phyloP scores from a whole-genome alignment of 1,139 yeast genomes.

The Kurtzmaniella quercitrusa region DNA sequence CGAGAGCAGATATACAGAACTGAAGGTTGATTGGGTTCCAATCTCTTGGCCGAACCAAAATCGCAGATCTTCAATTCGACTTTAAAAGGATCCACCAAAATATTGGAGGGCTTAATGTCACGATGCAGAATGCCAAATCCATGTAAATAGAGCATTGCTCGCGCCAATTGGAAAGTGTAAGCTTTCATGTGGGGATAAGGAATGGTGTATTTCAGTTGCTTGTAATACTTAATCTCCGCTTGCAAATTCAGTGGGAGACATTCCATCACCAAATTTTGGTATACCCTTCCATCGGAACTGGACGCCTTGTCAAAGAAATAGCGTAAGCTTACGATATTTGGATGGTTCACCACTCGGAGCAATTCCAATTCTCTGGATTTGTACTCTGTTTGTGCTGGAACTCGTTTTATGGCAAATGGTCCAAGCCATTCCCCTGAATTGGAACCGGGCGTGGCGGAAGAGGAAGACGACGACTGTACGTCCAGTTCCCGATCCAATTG shows the following conservation, averaged over 20 bases:
- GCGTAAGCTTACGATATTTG: constrained; percentile 66
- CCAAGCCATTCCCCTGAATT: constrained; percentile 49
- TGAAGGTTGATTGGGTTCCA: constrained; percentile 69
- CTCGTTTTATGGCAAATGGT: constrained; percentile 78
- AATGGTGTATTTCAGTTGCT: constrained; percentile 56
- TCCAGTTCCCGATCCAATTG: neutral
- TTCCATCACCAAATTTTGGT: constrained; percentile 82
- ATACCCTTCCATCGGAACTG: constrained; percentile 56
- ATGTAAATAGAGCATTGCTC: constrained; percentile 79
- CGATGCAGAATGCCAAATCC: constrained; percentile 78
- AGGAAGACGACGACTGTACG: neutral
- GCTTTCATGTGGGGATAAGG: constrained; percentile 74
- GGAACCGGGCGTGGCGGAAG: neutral
- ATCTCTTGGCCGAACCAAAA: constrained; percentile 76
- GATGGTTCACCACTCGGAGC: constrained; percentile 69
- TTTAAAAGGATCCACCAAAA: constrained; percentile 64
- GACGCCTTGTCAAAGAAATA: constrained; percentile 64
- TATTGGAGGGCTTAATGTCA: constrained; percentile 78
- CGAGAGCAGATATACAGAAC: constrained; percentile 78
- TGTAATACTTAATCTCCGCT: constrained; percentile 65
- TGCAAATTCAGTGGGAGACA: constrained; percentile 79
- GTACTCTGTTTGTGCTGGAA: constrained; percentile 82
- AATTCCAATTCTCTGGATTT: constrained; percentile 77
- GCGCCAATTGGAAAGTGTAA: constrained; percentile 74
- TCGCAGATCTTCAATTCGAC: constrained; percentile 73